Base-by-base conservation (phyloP, 2,329 filamentous ascomycete genomes). In the Ilyonectria mors-panacis region DNA sequence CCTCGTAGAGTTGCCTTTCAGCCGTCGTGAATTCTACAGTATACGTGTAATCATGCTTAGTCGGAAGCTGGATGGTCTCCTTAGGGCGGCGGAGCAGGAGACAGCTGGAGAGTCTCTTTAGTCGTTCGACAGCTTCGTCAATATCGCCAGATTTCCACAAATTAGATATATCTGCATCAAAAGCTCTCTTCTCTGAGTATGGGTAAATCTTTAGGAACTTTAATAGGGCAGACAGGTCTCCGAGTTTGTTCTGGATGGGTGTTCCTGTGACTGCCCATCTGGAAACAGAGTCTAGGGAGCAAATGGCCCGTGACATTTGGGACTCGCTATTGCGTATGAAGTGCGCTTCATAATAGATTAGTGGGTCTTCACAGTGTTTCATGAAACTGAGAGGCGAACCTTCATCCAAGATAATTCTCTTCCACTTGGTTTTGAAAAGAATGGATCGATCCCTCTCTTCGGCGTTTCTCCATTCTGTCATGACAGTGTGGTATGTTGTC, bases 191-290 rank as follows among this genome's bases (percentile, higher is more conserved):
- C 1, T 65, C 35, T n/a, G 12, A 10, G 61, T 83, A 85, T 0
- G 84, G 84, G 65, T 81, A 73, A 0, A 77, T 78, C 17, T 74
- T 73, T 21, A 86, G 73, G 61, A 85, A 86, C 17, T 79, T 79
- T 0, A 86, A 69, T 1, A 85, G 74, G 2, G 77, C 75, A 0
- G 78, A 73, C 6, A 86, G 74, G 59, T 86, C 85, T 4, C 68
- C 73, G 0, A 84, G 73, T 1, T 73, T 73, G 60, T 86, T 87
- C 60, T 86, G 84, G 3, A 87, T 82, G 0, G 84, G 84, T 0
- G 84, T 86, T 2, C 84, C 84, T 0, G 82, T 85, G 2, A 87
- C 78, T 1, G 80, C 81, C 84, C 84, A 86, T 7, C 84, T 78
- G 3, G 72, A 75, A 12, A 69, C 65, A 0, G 80, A 74, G 0